Base-by-base conservation (phyloP, 768 basidiomycete genomes). In the Termitomyces eurrhizus region DNA sequence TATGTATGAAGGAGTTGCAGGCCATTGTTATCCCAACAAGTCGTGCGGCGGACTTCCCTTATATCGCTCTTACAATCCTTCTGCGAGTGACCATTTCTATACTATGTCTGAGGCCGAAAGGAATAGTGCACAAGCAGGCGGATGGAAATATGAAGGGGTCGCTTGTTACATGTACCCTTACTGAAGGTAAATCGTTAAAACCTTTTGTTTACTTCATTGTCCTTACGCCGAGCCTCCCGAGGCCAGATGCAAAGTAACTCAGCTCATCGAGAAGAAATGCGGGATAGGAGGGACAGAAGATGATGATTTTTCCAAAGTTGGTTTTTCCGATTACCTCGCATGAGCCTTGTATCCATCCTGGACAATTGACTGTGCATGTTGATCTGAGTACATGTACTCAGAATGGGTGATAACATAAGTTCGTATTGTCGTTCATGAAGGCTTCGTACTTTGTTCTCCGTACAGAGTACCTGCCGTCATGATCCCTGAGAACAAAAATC, bases 61-160 rank as follows among this genome's bases (percentile, higher is more conserved):
- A 44, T 71, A 69, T 61, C 61, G 70, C n/a, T 52, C 64, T 52
- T 71, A 62, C 52, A 65, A 64, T 36, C 12, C 35, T 4, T 18
- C 29, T 13, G 61, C 29, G 13, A 35, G 33, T 1, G 68, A 71
- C 52, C 70, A 71, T 56, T 71, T 71, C 42, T 71, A 71, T 45
- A 71, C 70, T 12, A 68, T 57, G 32, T 62, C 62, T 26, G 42
- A 21, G 16, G 51, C 56, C 3, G 69, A 70, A 58, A 56, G 46
- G 54, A 58, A 69, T 39, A 53, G 8, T 13, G 63, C 65, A 14
- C 50, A 36, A 32, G 36, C 32, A n/a, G 11, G 49, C 29, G 62
- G 63, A 24, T 70, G 63, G 45, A 52, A 14, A 14, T 56, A 49
- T 39, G 68, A 70, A 56, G 60, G 62, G 7, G 54, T 67, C 26